phyloP scores from a whole-genome alignment of 2,329 filamentous ascomycete genomes.

The Aureobasidium sp. region DNA sequence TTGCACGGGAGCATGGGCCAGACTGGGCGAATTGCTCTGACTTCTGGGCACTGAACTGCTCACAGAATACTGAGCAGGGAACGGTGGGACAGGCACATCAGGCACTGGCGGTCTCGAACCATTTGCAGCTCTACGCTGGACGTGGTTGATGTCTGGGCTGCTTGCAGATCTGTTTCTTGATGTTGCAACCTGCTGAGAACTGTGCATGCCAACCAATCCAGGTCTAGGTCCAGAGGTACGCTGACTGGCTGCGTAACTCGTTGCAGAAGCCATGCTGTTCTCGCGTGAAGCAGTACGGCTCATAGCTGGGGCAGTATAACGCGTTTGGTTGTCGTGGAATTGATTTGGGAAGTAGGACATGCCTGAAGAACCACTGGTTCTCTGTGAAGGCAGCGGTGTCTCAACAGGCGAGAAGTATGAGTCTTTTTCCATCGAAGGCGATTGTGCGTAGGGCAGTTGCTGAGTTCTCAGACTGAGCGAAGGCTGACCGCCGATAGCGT shows the following conservation, averaged over 20 bases:
- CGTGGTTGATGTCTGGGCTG: slow-evolving; percentile 80
- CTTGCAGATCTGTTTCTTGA: slow-evolving; percentile 79
- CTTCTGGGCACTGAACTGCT: slow-evolving; percentile 53
- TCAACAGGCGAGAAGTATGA: slow-evolving; percentile 94
- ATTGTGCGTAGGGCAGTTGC: slow-evolving; percentile 37
- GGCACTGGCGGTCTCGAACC: slow-evolving; percentile 32
- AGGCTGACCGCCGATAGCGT: slow-evolving; percentile 38
- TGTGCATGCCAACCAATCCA: slow-evolving; percentile 46
- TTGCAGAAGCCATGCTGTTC: background rate
- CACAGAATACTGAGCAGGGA: slow-evolving; percentile 38
- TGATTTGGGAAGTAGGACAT: slow-evolving; percentile 77
- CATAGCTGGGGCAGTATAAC: slow-evolving; percentile 84
- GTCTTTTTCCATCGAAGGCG: slow-evolving; percentile 58
- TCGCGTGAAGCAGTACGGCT: slow-evolving; percentile 48
- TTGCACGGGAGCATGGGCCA: slow-evolving; percentile 46
- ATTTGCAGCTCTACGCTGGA: slow-evolving; percentile 50
- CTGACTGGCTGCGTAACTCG: slow-evolving; percentile 13
- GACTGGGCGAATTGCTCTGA: slow-evolving; percentile 69
- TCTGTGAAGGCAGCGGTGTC: slow-evolving; percentile 65
- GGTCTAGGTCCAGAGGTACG: slow-evolving; percentile 19
- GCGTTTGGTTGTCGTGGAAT: slow-evolving; percentile 65
- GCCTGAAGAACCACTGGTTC: slow-evolving; percentile 61
- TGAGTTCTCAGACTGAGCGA: slow-evolving; percentile 61
- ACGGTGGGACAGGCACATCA: slow-evolving; percentile 38
- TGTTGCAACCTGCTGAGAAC: slow-evolving; percentile 40